A percentile compares a stretch with the other conserved stretches of the same genome.
These are phyloP conservation scores for Calonectria ilicicola DNA, from an alignment of 2,329 filamentous ascomycete species.

Conservation along the genomic window DNA sequence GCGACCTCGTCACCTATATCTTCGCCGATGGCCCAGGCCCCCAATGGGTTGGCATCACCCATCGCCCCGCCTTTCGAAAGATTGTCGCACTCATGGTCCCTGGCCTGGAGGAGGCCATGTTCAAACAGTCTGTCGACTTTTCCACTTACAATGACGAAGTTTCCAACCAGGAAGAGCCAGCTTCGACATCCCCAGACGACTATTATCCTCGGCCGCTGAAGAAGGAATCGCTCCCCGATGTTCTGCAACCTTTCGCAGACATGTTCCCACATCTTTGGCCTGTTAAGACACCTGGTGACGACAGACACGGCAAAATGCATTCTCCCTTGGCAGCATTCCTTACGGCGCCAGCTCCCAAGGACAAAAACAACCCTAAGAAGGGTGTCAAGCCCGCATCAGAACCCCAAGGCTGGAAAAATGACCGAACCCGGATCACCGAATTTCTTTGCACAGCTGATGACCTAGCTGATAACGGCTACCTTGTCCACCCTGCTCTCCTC, in stretches of 20 bases:
- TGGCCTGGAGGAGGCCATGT: slow-evolving; percentile 91
- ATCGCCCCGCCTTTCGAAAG: slow-evolving; percentile 76
- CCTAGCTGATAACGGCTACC: slow-evolving; percentile 85
- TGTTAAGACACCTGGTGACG: slow-evolving; percentile 87
- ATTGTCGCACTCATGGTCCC: slow-evolving; percentile 93
- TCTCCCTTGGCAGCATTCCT: slow-evolving; percentile 90
- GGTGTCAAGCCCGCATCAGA: slow-evolving; percentile 72
- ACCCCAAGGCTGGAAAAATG: slow-evolving; percentile 76
- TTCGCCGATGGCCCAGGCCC: slow-evolving; percentile 74
- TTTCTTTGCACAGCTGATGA: slow-evolving; percentile 81
- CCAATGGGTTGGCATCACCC: slow-evolving; percentile 73
- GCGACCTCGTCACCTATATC: slow-evolving; percentile 74
- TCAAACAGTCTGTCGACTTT: slow-evolving; percentile 71
- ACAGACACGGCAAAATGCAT: slow-evolving; percentile 82
- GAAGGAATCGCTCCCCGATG: slow-evolving; percentile 62
- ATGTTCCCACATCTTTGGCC: slow-evolving; percentile 94
- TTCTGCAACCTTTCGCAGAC: slow-evolving; percentile 76
- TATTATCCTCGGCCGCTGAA: slow-evolving; percentile 69
- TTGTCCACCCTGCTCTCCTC: slow-evolving; percentile 84
- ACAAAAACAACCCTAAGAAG: slow-evolving; percentile 68
- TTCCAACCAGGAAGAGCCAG: slow-evolving; percentile 45
- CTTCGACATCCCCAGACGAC: slow-evolving; percentile 65
- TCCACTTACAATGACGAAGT: slow-evolving; percentile 55
- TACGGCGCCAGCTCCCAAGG: slow-evolving; percentile 77
- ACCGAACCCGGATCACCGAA: slow-evolving; percentile 84